Conservation (phyloP, 177 flowering plant genomes). For the Telopea speciosissima region DNA sequence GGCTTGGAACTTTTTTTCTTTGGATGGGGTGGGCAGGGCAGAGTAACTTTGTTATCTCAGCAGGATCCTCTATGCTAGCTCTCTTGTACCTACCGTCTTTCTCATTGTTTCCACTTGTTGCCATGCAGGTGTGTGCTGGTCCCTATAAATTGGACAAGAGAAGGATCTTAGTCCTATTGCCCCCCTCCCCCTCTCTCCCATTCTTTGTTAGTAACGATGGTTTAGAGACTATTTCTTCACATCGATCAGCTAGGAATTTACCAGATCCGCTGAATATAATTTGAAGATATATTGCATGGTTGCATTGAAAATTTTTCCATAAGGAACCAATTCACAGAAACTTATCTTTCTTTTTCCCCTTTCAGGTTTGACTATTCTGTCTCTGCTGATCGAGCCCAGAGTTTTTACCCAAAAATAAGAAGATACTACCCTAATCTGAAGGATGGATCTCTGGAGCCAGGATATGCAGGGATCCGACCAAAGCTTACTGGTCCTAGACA, state of each 20-base stretch:
- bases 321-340: not conserved
- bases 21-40: too few species aligned
- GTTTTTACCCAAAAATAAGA: slow-evolving; percentile 67
- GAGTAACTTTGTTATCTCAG: too few species aligned
- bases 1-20: too few species aligned
- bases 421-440: slow-evolving; percentile 73
- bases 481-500: slow-evolving; percentile 75
- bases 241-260: too few species aligned
- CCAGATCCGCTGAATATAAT: not conserved
- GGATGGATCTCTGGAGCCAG: slow-evolving; percentile 70
- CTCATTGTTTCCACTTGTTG: too few species aligned
- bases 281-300: not conserved
- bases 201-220: not conserved
- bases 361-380: slow-evolving; percentile 82
- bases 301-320: not conserved
- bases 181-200: not conserved
- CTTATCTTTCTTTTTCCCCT: not conserved
- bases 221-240: too few species aligned
- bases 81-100: too few species aligned
- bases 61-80: too few species aligned
- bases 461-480: slow-evolving; percentile 87
- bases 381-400: slow-evolving; percentile 37
- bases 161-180: not conserved
- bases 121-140: too few species aligned
- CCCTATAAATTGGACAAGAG: not conserved